Percentiles rank a stretch among this genome's conserved stretches.
phyloP scores from a whole-genome alignment of 768 basidiomycete species.

The Tremella mesenterica region DNA sequence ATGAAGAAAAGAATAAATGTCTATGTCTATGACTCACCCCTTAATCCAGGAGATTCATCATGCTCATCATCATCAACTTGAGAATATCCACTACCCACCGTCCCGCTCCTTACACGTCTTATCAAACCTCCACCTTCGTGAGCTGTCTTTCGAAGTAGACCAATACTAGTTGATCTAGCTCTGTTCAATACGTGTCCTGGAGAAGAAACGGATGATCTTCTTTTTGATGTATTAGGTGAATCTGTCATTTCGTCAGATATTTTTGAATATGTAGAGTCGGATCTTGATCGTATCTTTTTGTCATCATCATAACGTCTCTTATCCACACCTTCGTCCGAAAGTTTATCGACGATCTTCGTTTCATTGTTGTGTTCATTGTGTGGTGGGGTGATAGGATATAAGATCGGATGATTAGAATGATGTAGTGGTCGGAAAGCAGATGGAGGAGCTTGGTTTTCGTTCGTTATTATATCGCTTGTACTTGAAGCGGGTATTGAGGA shows the following conservation, averaged over 20 bases:
- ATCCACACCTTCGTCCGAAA: not conserved
- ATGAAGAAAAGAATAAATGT: no score
- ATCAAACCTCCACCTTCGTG: not conserved
- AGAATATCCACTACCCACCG: not conserved
- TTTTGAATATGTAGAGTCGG: not conserved
- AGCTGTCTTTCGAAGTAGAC: not conserved
- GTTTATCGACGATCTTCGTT: not conserved
- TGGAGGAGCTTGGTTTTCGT: not conserved
- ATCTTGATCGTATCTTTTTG: not conserved
- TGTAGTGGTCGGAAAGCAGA: not conserved
- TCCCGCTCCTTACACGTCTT: not conserved
- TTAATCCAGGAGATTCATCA: not conserved
- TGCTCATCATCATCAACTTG: not conserved
- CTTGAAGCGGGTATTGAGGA: not conserved
- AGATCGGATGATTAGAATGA: no score
- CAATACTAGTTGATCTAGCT: constrained; percentile 6
- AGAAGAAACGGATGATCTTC: not conserved
- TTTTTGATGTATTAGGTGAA: not conserved
- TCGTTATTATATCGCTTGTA: not conserved
- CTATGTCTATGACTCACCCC: no score
- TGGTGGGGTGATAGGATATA: no score
- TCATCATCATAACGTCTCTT: constrained; percentile 3
- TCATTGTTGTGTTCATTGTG: not conserved
- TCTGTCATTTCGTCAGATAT: not conserved
- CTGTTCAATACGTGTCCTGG: not conserved